Evolutionary conservation across 1,284 basidiomycete species (phyloP).

Genomic region (Tilletia caries): DNA sequence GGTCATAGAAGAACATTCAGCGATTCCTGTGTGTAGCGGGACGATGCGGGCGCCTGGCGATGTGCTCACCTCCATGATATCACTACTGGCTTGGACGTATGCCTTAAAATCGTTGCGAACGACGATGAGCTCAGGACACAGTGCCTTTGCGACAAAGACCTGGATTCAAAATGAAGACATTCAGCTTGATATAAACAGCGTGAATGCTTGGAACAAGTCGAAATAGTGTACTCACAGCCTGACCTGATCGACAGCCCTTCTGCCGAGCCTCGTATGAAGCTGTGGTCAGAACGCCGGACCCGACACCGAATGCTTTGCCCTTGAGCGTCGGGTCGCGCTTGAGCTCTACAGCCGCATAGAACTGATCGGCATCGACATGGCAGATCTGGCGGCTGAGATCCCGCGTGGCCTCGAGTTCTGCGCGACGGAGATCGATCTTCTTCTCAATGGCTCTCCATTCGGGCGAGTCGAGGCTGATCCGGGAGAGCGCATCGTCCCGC

Average conservation of each 20-base stretch:
- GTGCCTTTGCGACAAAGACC: slow-evolving; percentile 78
- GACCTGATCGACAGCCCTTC: slow-evolving; percentile 2
- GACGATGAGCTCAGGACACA: slow-evolving; percentile 85
- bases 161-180: slow-evolving; percentile 58
- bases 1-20: too few species aligned
- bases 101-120: slow-evolving; percentile 57
- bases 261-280: slow-evolving; percentile 9
- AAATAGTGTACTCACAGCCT: background rate
- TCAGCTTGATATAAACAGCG: background rate
- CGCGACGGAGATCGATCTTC: slow-evolving; percentile 39
- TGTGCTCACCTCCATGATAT: slow-evolving; percentile 48
- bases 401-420: slow-evolving; percentile 70
- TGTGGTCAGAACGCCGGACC: slow-evolving; percentile 28
- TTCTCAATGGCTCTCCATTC: slow-evolving; percentile 34
- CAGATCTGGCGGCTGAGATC: slow-evolving; percentile 80
- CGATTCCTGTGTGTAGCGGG: too few species aligned
- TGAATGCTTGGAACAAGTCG: background rate
- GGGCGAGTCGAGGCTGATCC: slow-evolving; percentile 21
- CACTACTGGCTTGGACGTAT: slow-evolving; percentile 47
- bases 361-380: slow-evolving; percentile 63
- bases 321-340: slow-evolving; percentile 72
- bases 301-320: slow-evolving; percentile 70
- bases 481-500: slow-evolving; percentile 33
- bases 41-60: too few species aligned
- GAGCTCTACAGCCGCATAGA: slow-evolving; percentile 59